These are phyloP conservation scores for Tylopilus vinaceipallidus DNA, from an alignment of 768 basidiomycete species.

Conservation along the genomic window DNA sequence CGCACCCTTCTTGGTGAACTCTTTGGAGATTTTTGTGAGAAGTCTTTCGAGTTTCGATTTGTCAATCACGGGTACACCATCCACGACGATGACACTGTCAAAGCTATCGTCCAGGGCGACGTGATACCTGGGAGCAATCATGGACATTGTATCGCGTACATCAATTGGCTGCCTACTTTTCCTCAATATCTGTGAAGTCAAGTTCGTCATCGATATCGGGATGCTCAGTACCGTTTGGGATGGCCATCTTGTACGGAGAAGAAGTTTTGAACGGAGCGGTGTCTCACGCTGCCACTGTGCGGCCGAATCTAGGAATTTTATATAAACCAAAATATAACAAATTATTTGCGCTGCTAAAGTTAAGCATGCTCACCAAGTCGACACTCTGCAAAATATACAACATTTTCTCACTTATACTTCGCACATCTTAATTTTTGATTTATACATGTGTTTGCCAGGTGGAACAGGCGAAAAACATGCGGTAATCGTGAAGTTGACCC, in stretches of 20 bases:
- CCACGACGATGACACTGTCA: constrained; percentile 90
- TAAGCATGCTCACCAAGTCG: no score
- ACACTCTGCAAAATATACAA: no score
- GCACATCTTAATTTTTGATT: no score
- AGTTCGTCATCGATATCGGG: constrained; percentile 58
- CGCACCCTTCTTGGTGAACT: constrained; percentile 80
- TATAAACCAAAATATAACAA: not conserved
- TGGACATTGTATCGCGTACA: constrained; percentile 4
- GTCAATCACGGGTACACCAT: constrained; percentile 90
- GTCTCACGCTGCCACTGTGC: not conserved
- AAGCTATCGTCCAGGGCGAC: constrained; percentile 82
- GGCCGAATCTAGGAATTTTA: not conserved
- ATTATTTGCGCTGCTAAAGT: no score
- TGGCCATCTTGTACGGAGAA: constrained; percentile 43
- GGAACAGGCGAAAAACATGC: no score
- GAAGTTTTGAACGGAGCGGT: constrained; percentile 1
- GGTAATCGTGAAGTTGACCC: no score
- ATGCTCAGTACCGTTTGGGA: constrained; percentile 33
- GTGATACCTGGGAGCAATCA: constrained; percentile 61
- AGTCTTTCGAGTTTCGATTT: constrained; percentile 81
- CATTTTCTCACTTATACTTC: not conserved
- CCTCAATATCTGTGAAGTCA: constrained; percentile 87
- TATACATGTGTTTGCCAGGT: no score
- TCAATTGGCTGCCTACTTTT: constrained; percentile 52
- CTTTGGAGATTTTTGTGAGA: constrained; percentile 75